Base-by-base conservation (phyloP, 192 early-diverging fungal species). In the Coemansia sp. region DNA sequence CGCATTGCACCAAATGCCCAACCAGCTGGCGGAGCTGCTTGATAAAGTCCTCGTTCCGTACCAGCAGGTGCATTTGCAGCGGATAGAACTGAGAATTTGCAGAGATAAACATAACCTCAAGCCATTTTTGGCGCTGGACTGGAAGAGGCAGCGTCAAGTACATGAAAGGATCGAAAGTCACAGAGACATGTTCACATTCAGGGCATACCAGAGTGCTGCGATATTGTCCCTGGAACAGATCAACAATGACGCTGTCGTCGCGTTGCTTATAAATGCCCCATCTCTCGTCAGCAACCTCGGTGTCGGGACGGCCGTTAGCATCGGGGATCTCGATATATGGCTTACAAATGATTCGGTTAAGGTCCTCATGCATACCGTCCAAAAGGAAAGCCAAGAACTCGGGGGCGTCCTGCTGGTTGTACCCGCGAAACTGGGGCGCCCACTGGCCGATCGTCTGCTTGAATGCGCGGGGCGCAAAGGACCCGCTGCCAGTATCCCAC, bases 161-260 rank as follows among this genome's bases (percentile, higher is more conserved):
- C 89, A 89, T 91, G 80, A 88, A 92, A 9, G 93, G 92, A 62
- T 95, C 93, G 73, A 94, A 95, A 18, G 88, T 93, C 43, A 93
- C 88, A 44, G 89, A 90, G 18, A 84, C 68, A 70, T 85, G 64
- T n/a, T 60, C 49, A 70, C 73, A 92, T 34, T 64, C 68, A 0
- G 80, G 69, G 62, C 89, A 89, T 68, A 85, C 84, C 62, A 90
- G 76, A 4, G 84, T 85, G 67, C 76, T 84, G 67, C 86, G 84
- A 66, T 86, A 90, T 63, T 90, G 87, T 68, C 92, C 92, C 78
- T 93, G 85, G 75, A 92, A 92, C 63, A 88, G 64, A 74, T 87
- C 90, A 18, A 93, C 88, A 57, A 95, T 89, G 18, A 91, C 80
- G 30, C 91, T 93, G 71, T 94, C 91, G 67, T 94, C 92, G 58